These are phyloP conservation scores for Beauveria pseudobassiana DNA, from an alignment of 2,329 filamentous ascomycete species.

Conservation along the genomic window DNA sequence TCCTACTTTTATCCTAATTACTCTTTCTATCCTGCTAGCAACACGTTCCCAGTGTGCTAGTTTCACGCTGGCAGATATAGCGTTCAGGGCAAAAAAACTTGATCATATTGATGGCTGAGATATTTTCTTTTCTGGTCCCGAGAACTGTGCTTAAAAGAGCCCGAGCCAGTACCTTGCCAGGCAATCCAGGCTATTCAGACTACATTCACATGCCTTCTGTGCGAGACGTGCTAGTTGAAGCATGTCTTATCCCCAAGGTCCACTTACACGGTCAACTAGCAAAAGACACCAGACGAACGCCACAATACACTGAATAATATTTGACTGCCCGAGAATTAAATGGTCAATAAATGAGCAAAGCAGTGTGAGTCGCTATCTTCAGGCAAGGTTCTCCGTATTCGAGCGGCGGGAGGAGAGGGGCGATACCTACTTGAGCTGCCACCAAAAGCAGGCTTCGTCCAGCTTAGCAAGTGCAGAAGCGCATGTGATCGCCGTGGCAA, in stretches of 20 bases:
- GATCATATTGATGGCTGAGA: conserved; percentile 6
- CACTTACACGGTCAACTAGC: conserved; percentile 6
- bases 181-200: too few species aligned
- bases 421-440: too few species aligned
- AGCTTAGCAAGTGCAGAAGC: too few species aligned
- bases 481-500: too few species aligned
- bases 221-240: neutral
- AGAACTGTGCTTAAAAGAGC: neutral
- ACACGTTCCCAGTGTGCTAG: neutral
- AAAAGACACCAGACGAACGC: neutral
- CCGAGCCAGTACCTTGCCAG: neutral
- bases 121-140: conserved; percentile 5
- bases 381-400: neutral
- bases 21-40: neutral
- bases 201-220: neutral
- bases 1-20: neutral
- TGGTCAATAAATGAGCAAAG: neutral
- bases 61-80: neutral
- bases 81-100: neutral
- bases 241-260: neutral
- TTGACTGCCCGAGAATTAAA: neutral
- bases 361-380: neutral
- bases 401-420: too few species aligned
- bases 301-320: neutral
- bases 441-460: too few species aligned